These are phyloP conservation scores for Gastroboletus turbinatus DNA, from an alignment of 1,284 basidiomycete species.

Conservation along the genomic window DNA sequence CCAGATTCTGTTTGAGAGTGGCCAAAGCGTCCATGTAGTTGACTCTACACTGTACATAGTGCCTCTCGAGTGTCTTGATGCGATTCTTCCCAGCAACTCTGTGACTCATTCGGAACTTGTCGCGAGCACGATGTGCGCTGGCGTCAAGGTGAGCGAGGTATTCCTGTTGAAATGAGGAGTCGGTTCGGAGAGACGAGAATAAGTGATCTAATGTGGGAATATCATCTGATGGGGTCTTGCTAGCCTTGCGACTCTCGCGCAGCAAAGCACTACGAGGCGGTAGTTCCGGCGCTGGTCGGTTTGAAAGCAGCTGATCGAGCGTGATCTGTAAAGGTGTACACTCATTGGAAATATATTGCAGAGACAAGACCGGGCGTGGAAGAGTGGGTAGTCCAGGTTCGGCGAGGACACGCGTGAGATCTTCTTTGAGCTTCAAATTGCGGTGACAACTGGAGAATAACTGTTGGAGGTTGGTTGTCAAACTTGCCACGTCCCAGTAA, in stretches of 20 bases:
- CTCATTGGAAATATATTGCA: neutral
- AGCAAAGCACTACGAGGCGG: neutral
- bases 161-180: neutral
- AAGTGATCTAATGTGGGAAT: neutral
- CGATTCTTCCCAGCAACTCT: too few relatives aligned
- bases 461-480: too few relatives aligned
- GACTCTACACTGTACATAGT: too few relatives aligned
- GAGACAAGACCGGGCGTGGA: neutral
- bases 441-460: too few relatives aligned
- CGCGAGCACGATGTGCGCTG: neutral
- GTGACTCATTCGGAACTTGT: rapidly evolving
- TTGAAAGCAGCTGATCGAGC: neutral
- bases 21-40: neutral
- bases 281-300: neutral
- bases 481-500: too few relatives aligned
- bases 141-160: neutral
- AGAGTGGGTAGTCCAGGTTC: neutral
- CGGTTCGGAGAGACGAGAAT: neutral
- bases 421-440: too few relatives aligned
- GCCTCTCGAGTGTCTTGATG: too few relatives aligned
- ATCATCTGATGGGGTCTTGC: neutral
- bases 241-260: too few relatives aligned
- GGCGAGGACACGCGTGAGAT: too few relatives aligned
- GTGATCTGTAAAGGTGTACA: neutral
- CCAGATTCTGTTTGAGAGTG: neutral